Evolutionary conservation across 768 basidiomycete genomes (phyloP), one percentile per base, ranked within the genome.

Genomic region (Phaeotremella fagi): DNA sequence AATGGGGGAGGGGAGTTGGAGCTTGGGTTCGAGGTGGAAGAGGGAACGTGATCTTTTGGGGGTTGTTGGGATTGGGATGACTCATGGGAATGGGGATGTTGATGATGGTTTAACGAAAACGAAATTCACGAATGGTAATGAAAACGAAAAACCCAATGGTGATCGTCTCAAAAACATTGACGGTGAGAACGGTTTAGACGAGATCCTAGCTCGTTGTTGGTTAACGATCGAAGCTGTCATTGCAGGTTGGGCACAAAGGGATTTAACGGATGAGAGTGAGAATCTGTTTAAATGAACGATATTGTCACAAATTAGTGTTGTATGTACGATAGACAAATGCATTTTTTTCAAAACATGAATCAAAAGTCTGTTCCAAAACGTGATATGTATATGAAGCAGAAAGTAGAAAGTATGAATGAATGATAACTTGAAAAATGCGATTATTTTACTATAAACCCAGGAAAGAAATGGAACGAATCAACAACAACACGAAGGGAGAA

Each of bases 221-320:
- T 55, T 74, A 43, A 59, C 66, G 12, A 55, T 68, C n/a, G 44
- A 66, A 48, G 64, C 70, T 15, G 54, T 74, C 26, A 50, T 61
- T 41, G 57, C 49, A 1, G 70, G 66, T 3, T 74, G 70, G 70
- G 66, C 45, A 16, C 72, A 74, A 45, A 44, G 50, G 22, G 72
- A 74, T 52, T 38, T 74, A 25, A 18, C 68, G 2, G 48, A 55
- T 16, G 69, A 73, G 48, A 49, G 68, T 14, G 63, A 69, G 42
- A 52, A 41, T 3, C 45, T 67, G 47, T 67, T 73, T 47, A 20
- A n/a, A n/a, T n/a, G n/a, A n/a, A n/a, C n/a, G n/a, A n/a, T n/a
- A n/a, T n/a, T n/a, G n/a, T n/a, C n/a, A n/a, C n/a, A n/a, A n/a
- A n/a, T n/a, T n/a, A n/a, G n/a, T n/a, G n/a, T n/a, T n/a, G n/a